Conservation (phyloP, 208 protist species). For the Polymyxa betae region DNA sequence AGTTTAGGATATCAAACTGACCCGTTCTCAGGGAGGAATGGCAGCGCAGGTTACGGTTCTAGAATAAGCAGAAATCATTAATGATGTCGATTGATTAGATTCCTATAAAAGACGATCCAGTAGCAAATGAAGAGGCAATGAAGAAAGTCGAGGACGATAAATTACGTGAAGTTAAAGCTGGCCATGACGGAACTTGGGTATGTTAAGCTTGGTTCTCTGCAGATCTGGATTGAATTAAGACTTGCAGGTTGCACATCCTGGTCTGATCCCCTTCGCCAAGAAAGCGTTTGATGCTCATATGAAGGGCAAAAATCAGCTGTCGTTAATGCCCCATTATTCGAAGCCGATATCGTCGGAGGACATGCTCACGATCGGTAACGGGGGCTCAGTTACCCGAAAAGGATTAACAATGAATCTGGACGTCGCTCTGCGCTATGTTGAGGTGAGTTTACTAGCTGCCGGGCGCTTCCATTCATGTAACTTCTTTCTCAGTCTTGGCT, state of each 20-base stretch:
- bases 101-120: constrained; percentile 62
- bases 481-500: constrained; percentile 50
- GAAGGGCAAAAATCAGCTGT: constrained; percentile 72
- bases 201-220: background rate
- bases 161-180: constrained; percentile 73
- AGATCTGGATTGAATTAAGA: background rate
- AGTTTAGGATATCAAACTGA: background rate
- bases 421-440: constrained; percentile 63
- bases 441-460: constrained; percentile 50
- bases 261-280: constrained; percentile 73
- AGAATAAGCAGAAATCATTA: background rate
- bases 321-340: background rate
- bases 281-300: constrained; percentile 73
- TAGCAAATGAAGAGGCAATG: constrained; percentile 37
- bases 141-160: constrained; percentile 69
- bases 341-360: background rate
- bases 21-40: constrained; percentile 67
- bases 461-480: background rate
- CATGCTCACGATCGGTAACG: background rate
- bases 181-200: constrained; percentile 70
- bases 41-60: constrained; percentile 70
- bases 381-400: background rate
- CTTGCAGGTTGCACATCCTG: constrained; percentile 76
- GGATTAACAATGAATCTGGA: constrained; percentile 39
- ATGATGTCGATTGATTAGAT: background rate